phyloP scores from a whole-genome alignment of 2,329 filamentous ascomycete genomes.

The Calonectria pteridis region DNA sequence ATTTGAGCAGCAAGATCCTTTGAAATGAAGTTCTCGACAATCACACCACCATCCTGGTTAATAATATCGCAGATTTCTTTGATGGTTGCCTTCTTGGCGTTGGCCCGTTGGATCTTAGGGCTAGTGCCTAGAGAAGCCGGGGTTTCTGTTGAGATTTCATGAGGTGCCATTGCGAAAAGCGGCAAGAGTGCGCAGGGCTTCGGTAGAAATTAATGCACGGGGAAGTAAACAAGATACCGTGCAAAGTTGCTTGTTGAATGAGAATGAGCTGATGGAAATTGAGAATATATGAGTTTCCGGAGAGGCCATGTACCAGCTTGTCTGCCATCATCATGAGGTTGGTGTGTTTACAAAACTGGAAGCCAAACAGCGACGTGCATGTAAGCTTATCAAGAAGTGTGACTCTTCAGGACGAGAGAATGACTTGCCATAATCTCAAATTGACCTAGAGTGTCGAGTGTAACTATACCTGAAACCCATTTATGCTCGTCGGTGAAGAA shows the following conservation, averaged over 20 bases:
- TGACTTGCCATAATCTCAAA: neutral
- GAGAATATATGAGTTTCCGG: neutral
- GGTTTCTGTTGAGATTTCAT: neutral
- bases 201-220: neutral
- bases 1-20: slow-evolving; percentile 50
- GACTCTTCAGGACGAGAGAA: neutral
- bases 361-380: slow-evolving; percentile 1
- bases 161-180: neutral
- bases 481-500: slow-evolving; percentile 5
- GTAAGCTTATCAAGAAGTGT: neutral
- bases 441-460: neutral
- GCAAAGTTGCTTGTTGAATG: neutral
- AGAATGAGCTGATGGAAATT: too few relatives aligned
- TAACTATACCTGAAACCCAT: neutral
- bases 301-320: neutral
- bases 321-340: too few relatives aligned
- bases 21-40: slow-evolving; percentile 52
- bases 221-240: neutral
- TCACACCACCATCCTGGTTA: slow-evolving; percentile 49
- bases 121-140: neutral
- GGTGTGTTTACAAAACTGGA: neutral
- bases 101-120: neutral
- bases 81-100: neutral
- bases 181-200: neutral
- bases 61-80: slow-evolving; percentile 15